Evolutionary conservation across 2,329 filamentous ascomycete species (phyloP).

Genomic region (Beauveria caledonica): DNA sequence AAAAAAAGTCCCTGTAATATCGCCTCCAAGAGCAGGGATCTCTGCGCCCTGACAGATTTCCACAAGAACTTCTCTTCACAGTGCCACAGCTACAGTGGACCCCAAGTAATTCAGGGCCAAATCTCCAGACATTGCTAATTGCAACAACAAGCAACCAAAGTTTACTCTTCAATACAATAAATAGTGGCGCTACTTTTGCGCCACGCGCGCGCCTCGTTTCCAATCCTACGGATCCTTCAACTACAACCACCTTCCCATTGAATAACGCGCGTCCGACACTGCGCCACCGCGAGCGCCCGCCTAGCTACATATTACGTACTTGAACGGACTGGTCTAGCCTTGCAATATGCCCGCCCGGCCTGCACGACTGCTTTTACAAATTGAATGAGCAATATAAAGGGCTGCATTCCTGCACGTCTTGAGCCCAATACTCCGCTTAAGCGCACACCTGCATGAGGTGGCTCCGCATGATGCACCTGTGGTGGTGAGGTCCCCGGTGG

Average conservation of each 20-base stretch:
- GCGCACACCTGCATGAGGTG: not conserved
- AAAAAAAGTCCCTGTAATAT: not conserved
- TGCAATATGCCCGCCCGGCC: too few species aligned
- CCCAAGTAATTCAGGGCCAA: not conserved
- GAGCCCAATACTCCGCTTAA: too few species aligned
- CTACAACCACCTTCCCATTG: not conserved
- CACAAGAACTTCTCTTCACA: not conserved
- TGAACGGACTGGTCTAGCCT: too few species aligned
- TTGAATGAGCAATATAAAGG: too few species aligned
- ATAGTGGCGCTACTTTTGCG: not conserved
- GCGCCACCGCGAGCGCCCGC: not conserved
- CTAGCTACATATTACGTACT: not conserved
- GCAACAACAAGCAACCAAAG: too few species aligned
- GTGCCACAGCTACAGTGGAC: too few species aligned
- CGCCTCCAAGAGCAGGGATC: not conserved
- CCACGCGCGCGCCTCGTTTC: constrained; percentile 2
- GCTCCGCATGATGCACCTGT: not conserved
- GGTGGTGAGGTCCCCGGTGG: too few species aligned
- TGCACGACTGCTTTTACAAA: too few species aligned
- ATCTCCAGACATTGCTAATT: too few species aligned
- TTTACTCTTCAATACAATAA: not conserved
- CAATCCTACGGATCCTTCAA: not conserved
- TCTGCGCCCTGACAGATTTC: not conserved
- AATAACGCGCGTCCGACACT: not conserved
- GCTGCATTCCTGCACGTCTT: too few species aligned